Evolutionary conservation across 768 basidiomycete species (phyloP), one percentile per base, ranked within the genome.

Genomic region (Boletus vermiculosoides): DNA sequence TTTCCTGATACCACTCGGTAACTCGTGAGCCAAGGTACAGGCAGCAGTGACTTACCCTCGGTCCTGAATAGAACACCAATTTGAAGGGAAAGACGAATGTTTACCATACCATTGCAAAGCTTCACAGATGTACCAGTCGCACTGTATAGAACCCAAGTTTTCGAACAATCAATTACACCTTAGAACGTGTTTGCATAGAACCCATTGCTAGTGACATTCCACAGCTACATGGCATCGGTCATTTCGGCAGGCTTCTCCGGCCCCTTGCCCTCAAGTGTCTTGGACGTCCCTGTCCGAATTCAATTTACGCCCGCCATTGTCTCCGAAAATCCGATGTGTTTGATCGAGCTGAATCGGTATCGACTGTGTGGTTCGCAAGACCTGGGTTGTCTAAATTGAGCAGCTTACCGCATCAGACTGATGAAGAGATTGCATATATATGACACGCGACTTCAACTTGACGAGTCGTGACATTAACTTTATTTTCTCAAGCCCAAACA

Each of bases 301-400:
- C 49, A 28, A 41, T 46, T 20, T 6, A 30, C 42, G 20, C 50
- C 40, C 22, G 39, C 52, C 40, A 39, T 34, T n/a, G 42, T 34
- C 34, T 42, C 55, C 42, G 46, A 42, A 54, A 50, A 60, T 42
- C 55, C 55, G 66, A 63, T 47, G 64, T 59, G 60, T 68, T 56
- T 59, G 57, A 65, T 57, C 46, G 45, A 59, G 53, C 52, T 36
- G 46, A 58, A 48, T 52, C 25, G 55, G 57, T 55, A 25, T 50
- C 42, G 34, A 48, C 63, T 54, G 52, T 54, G 36, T 39, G 10
- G 33, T 50, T 50, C 54, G 28, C 39, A 45, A 28, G 37, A 15
- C 15, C 41, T 44, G 46, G 34, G 28, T 23, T 40, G 42, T 40
- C 46, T 42, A 10, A 44, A 52, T 61, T 49, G 41, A 40, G 45